These are phyloP conservation scores for Saccharomycopsis javanensis DNA, from an alignment of 805 yeast genomes.

Conservation along the genomic window DNA sequence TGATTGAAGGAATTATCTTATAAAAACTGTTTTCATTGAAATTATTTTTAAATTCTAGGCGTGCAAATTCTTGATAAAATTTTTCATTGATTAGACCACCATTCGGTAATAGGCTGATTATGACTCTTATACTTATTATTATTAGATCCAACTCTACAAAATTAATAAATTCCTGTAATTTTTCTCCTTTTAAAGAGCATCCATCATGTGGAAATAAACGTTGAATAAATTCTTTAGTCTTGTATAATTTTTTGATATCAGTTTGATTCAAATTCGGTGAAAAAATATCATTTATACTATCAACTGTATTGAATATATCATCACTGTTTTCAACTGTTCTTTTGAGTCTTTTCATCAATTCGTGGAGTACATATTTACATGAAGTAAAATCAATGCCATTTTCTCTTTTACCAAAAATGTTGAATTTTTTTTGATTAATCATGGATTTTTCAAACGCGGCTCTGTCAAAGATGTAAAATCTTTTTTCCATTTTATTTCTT, in stretches of 20 bases:
- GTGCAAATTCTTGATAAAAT: constrained; percentile 4
- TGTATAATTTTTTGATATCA: neutral
- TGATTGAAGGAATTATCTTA: constrained; percentile 29
- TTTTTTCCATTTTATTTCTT: neutral
- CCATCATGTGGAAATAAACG: constrained; percentile 16
- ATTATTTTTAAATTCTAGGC: neutral
- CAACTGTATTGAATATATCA: neutral
- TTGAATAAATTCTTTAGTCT: constrained; percentile 6
- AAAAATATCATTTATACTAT: constrained; percentile 2
- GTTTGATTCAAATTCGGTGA: constrained; percentile 11
- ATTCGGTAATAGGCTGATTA: constrained; percentile 6
- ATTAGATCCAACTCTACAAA: neutral
- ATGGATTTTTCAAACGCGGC: constrained; percentile 1
- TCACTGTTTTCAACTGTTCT: neutral
- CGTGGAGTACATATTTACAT: constrained; percentile 6
- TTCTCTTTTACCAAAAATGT: constrained; percentile 7
- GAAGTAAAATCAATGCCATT: constrained; percentile 1
- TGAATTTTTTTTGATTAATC: neutral
- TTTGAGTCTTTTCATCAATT: neutral
- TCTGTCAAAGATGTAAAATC: constrained; percentile 8
- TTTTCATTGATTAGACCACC: constrained; percentile 9
- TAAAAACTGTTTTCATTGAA: constrained; percentile 23
- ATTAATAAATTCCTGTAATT: neutral
- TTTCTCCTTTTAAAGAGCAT: constrained; percentile 9
- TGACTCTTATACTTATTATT: constrained; percentile 4